Conservation (phyloP, 2,329 filamentous ascomycete species). For the Dothistroma septosporum region DNA sequence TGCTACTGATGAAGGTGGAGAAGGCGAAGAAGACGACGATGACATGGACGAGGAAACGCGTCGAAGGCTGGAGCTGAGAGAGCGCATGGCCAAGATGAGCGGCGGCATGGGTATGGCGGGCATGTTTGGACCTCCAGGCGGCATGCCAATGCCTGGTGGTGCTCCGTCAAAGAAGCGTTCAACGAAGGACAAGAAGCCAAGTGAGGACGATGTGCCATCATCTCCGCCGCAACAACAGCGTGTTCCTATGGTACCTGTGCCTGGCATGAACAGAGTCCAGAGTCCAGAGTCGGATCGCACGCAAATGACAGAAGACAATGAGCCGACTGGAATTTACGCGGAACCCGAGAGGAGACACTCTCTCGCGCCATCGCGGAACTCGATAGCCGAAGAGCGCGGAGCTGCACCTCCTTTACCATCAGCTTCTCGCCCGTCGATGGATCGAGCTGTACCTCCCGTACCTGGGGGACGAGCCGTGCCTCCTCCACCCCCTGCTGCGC, state of each 20-base stretch:
- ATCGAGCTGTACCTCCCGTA: slow-evolving; percentile 19
- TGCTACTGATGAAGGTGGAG: slow-evolving; percentile 43
- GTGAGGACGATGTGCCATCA: slow-evolving; percentile 31
- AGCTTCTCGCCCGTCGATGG: slow-evolving; percentile 21
- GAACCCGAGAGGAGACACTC: slow-evolving; percentile 40
- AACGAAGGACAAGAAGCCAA: slow-evolving; percentile 35
- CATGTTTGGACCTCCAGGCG: slow-evolving; percentile 75
- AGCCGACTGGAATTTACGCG: slow-evolving; percentile 41
- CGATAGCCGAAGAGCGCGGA: slow-evolving; percentile 36
- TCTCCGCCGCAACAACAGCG: slow-evolving; percentile 28
- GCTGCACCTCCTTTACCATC: slow-evolving; percentile 41
- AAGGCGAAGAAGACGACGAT: slow-evolving; percentile 73
- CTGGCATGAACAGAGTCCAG: slow-evolving; percentile 59
- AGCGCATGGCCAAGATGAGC: slow-evolving; percentile 97
- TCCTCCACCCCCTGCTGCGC: slow-evolving; percentile 35
- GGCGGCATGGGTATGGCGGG: slow-evolving; percentile 95
- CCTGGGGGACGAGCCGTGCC: slow-evolving; percentile 31
- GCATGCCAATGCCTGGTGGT: slow-evolving; percentile 57
- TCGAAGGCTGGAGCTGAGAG: slow-evolving; percentile 81
- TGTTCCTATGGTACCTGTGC: slow-evolving; percentile 52
- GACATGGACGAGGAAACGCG: slow-evolving; percentile 83
- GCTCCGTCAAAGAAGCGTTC: slow-evolving; percentile 50
- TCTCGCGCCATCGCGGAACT: slow-evolving; percentile 41
- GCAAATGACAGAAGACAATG: slow-evolving; percentile 43
- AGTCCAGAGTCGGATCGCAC: slow-evolving; percentile 47